phyloP scores from a whole-genome alignment of 768 basidiomycete genomes.

The Rhodotorula babjevae region DNA sequence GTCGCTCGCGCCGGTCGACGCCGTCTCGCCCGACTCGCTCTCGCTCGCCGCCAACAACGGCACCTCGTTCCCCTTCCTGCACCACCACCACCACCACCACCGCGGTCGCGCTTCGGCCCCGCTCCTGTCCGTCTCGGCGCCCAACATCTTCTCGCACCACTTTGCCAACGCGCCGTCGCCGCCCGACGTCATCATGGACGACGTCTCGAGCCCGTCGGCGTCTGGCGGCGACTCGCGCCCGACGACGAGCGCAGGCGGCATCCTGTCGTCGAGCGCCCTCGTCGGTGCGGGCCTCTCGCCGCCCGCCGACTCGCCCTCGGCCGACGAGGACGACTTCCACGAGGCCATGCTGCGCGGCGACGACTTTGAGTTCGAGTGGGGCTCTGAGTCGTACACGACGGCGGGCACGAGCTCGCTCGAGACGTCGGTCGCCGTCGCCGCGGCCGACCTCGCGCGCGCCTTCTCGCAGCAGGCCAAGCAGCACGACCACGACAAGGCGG shows the following conservation, averaged over 20 bases:
- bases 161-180: conserved; percentile 25
- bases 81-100: no score
- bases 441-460: neutral
- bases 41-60: conserved; percentile 10
- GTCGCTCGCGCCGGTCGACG: neutral
- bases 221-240: neutral
- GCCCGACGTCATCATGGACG: conserved; percentile 29
- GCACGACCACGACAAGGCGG: neutral
- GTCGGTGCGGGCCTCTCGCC: conserved; percentile 7
- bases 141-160: conserved; percentile 37
- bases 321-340: conserved; percentile 43
- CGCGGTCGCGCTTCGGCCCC: neutral
- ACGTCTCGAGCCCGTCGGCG: conserved; percentile 1
- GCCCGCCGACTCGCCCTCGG: conserved; percentile 9
- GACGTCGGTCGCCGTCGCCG: neutral
- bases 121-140: conserved; percentile 29
- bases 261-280: no score
- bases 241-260: no score
- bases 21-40: conserved; percentile 36
- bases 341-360: conserved; percentile 42
- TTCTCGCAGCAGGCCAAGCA: neutral
- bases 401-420: conserved; percentile 19
- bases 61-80: conserved; percentile 10
- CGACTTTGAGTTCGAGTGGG: conserved; percentile 43
- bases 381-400: conserved; percentile 34